Conservation (phyloP, 2,329 filamentous ascomycete species). For the Emmonsiellopsis sp. region DNA sequence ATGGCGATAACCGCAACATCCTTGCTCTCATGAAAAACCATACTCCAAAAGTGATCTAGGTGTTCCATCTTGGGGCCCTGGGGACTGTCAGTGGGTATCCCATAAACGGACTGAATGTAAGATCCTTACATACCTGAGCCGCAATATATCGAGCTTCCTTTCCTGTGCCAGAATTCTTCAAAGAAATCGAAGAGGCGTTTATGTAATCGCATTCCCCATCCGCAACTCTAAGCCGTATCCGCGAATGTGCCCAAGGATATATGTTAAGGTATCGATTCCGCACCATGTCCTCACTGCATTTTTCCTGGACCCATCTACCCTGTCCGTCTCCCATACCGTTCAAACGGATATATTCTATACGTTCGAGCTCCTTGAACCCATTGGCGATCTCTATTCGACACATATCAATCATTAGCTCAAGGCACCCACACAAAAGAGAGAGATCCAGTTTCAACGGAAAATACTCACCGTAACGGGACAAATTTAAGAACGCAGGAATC, state of each 20-base stretch:
- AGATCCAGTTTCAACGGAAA: neutral
- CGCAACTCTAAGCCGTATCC: slow-evolving; percentile 70
- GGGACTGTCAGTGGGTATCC: neutral
- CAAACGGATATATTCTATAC: no score
- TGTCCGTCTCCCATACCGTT: slow-evolving; percentile 29
- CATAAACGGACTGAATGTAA: neutral
- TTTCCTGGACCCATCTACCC: slow-evolving; percentile 52
- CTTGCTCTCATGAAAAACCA: slow-evolving; percentile 75
- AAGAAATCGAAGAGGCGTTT: slow-evolving; percentile 65
- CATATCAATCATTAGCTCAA: slow-evolving; percentile 7
- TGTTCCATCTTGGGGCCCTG: slow-evolving; percentile 70
- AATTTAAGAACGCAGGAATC: slow-evolving; percentile 31
- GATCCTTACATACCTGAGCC: slow-evolving; percentile 53
- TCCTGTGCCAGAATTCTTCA: slow-evolving; percentile 44
- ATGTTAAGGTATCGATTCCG: slow-evolving; percentile 88
- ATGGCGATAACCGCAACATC: slow-evolving; percentile 81
- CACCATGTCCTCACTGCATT: slow-evolving; percentile 45
- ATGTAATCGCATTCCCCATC: slow-evolving; percentile 67
- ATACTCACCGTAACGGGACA: slow-evolving; percentile 28
- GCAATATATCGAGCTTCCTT: slow-evolving; percentile 64
- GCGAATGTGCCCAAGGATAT: slow-evolving; percentile 79
- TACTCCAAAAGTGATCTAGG: slow-evolving; percentile 82
- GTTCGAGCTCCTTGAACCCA: slow-evolving; percentile 51
- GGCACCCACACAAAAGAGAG: neutral
- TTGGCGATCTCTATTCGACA: slow-evolving; percentile 43